Evolutionary conservation across 2,329 filamentous ascomycete species (phyloP).

Genomic region (Alternaria dauci): DNA sequence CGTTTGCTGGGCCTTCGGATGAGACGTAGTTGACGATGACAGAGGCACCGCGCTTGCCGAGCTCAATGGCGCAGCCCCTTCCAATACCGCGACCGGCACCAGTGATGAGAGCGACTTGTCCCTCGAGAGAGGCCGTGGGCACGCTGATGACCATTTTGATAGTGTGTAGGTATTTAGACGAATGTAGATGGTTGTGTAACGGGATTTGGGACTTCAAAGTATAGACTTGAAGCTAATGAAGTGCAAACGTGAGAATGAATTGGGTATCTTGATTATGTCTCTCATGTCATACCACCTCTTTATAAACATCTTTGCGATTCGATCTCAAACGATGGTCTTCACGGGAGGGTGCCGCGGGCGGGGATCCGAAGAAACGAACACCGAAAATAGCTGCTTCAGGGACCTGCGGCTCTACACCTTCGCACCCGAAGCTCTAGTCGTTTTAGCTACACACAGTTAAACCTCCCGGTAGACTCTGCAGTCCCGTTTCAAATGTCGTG

Average conservation of each 20-base stretch:
- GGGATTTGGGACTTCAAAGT: slow-evolving; percentile 11
- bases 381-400: slow-evolving; percentile 34
- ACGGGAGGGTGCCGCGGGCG: slow-evolving; percentile 27
- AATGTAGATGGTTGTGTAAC: slow-evolving; percentile 20
- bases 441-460: slow-evolving; percentile 24
- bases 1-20: slow-evolving; percentile 59
- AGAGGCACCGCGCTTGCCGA: slow-evolving; percentile 69
- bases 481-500: slow-evolving; percentile 29
- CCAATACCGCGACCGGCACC: slow-evolving; percentile 72
- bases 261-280: slow-evolving; percentile 18
- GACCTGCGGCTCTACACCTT: slow-evolving; percentile 35
- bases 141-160: slow-evolving; percentile 53
- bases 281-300: slow-evolving; percentile 1
- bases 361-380: slow-evolving; percentile 34
- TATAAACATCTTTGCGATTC: slow-evolving; percentile 22
- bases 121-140: slow-evolving; percentile 60
- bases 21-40: slow-evolving; percentile 73
- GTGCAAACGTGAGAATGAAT: not conserved
- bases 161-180: slow-evolving; percentile 7
- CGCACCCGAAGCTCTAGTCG: slow-evolving; percentile 22
- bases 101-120: slow-evolving; percentile 68
- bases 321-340: slow-evolving; percentile 24
- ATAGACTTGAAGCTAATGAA: not conserved
- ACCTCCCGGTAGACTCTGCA: slow-evolving; percentile 15
- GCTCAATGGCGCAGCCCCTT: slow-evolving; percentile 70